Evolutionary conservation across 768 basidiomycete genomes (phyloP), one percentile per base, ranked within the genome.

Genomic region (Megacollybia marginata): DNA sequence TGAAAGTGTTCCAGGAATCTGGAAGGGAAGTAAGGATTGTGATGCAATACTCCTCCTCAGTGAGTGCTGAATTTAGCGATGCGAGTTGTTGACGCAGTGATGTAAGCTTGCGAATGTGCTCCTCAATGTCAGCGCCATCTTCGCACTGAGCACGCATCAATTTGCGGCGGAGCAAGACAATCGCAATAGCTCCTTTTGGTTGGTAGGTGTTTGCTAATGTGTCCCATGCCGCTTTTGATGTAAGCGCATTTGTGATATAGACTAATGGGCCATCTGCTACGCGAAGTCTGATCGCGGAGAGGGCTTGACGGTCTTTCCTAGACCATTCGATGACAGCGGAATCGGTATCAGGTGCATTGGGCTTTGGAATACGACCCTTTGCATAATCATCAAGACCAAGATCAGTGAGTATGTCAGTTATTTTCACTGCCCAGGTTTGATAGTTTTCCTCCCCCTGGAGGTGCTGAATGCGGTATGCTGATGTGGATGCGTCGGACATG

Each of bases 1-100:
- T 63, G 45, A 68, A 69, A 0, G 52, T 9, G 46, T 67, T 57
- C 69, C 69, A 70, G 12, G 65, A 59, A 9, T 65, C 58, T 15
- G 65, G 67, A 0, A 70, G 53, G 7, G 60, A 66, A 3, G 61
- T 63, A 19, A 68, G 59, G 8, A 70, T 48, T 0, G 59, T 61
- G 48, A 60, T 60, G 20, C 56, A 48, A 46, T 68, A 70, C 10
- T 70, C 64, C 12, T 55, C 42, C 19, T 67, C 66, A 0, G 31
- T 40, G 16, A 71, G 50, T 19, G 46, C 16, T 52, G 42, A 10
- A 59, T 62, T 19, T 65, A 50, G 28, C 19, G 51, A 44, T 33
- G 62, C 48, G 47, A 67, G 58, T 33, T 62, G 48, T 44, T 62
- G 50, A 46, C 54, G 2, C 4, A 28, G 55, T 9, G 54, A 35